Evolutionary conservation across 2,329 filamentous ascomycete species (phyloP).

Genomic region (Pyricularia sp.): DNA sequence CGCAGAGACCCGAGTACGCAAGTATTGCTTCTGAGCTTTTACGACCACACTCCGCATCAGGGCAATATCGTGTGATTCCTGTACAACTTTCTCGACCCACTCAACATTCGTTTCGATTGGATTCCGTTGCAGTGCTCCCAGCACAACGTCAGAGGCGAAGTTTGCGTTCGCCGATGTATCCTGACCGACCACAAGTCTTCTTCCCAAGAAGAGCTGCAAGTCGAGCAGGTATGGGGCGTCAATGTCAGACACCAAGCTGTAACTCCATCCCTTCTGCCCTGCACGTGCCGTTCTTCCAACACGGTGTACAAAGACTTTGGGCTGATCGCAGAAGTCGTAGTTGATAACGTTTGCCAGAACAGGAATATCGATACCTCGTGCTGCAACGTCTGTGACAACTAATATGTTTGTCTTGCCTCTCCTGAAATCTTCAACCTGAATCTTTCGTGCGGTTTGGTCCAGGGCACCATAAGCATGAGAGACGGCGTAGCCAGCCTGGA

Average conservation of each 20-base stretch:
- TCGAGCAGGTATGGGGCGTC: slow-evolving; percentile 90
- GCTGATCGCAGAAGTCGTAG: slow-evolving; percentile 93
- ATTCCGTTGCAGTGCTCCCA: slow-evolving; percentile 63
- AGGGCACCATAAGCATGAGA: slow-evolving; percentile 92
- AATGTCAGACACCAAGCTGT: slow-evolving; percentile 76
- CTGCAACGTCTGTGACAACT: slow-evolving; percentile 92
- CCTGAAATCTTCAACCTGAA: slow-evolving; percentile 84
- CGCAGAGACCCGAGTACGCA: slow-evolving; percentile 79
- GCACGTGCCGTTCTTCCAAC: slow-evolving; percentile 93
- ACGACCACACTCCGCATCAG: slow-evolving; percentile 58
- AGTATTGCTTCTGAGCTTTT: slow-evolving; percentile 89
- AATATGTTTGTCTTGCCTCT: slow-evolving; percentile 75
- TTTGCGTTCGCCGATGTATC: slow-evolving; percentile 30
- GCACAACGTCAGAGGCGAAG: slow-evolving; percentile 71
- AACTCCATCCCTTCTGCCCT: slow-evolving; percentile 85
- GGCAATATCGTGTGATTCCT: slow-evolving; percentile 61
- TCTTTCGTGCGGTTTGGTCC: slow-evolving; percentile 84
- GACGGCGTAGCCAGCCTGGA: slow-evolving; percentile 68
- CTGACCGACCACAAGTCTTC: slow-evolving; percentile 64
- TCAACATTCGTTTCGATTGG: slow-evolving; percentile 65
- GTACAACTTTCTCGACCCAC: slow-evolving; percentile 67
- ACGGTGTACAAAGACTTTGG: slow-evolving; percentile 92
- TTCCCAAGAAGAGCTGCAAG: slow-evolving; percentile 86
- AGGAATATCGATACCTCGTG: slow-evolving; percentile 94
- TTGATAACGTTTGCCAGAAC: slow-evolving; percentile 95